Percentiles rank a stretch among this genome's conserved stretches.
These are phyloP conservation scores for Plasmodium fragile DNA, from an alignment of 169 alveolate species.

Conservation along the genomic window DNA sequence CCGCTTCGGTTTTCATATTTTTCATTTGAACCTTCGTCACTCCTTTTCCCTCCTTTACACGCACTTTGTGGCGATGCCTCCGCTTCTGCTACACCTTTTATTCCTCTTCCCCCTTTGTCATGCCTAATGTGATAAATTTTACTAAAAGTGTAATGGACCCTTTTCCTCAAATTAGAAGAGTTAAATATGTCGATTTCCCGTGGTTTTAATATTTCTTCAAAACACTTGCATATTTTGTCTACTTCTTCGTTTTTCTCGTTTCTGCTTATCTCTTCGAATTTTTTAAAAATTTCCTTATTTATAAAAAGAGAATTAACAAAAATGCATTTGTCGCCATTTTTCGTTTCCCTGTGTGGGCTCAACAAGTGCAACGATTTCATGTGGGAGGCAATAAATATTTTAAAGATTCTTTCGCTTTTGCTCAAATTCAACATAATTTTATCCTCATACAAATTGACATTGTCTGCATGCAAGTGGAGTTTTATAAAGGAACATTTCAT, in stretches of 20 bases:
- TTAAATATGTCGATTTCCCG: slow-evolving; percentile 21
- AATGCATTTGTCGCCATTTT: slow-evolving; percentile 30
- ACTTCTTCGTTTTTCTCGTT: slow-evolving; percentile 6
- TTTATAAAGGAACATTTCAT: slow-evolving; percentile 67
- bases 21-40: neutral
- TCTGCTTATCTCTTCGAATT: slow-evolving; percentile 16
- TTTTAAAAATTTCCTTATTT: slow-evolving; percentile 48
- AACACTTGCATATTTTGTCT: slow-evolving; percentile 37
- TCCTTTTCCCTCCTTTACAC: neutral
- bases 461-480: slow-evolving; percentile 35
- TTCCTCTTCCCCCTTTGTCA: neutral
- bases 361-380: slow-evolving; percentile 55
- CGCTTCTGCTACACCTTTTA: neutral
- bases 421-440: slow-evolving; percentile 18
- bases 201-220: slow-evolving; percentile 65
- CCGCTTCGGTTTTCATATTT: no score
- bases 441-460: slow-evolving; percentile 44
- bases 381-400: slow-evolving; percentile 26
- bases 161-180: slow-evolving; percentile 36
- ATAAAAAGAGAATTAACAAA: slow-evolving; percentile 36
- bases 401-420: slow-evolving; percentile 13
- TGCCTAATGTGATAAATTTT: slow-evolving; percentile 7
- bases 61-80: neutral
- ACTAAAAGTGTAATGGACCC: slow-evolving; percentile 12
- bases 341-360: slow-evolving; percentile 26